Evolutionary conservation across 2,329 filamentous ascomycete genomes (phyloP).

Genomic region (Simplicillium aogashimaense): DNA sequence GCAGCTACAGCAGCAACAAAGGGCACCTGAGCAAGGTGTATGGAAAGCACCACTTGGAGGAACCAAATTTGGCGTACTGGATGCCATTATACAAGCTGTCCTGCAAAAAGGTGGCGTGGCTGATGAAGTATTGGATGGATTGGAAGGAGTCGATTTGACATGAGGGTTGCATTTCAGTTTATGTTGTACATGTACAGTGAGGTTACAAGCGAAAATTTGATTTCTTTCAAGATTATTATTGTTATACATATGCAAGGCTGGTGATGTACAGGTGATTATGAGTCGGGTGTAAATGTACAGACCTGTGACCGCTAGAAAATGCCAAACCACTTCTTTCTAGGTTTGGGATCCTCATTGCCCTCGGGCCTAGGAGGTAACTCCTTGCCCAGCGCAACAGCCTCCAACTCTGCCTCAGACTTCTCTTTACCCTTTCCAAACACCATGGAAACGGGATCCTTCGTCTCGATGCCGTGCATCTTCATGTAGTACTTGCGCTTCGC

Average conservation of each 20-base stretch:
- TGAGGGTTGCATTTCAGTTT: conserved; percentile 18
- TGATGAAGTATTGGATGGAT: conserved; percentile 73
- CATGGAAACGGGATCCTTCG: conserved; percentile 43
- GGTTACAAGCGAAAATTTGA: too few species aligned
- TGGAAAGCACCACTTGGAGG: conserved; percentile 84
- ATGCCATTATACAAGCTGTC: conserved; percentile 66
- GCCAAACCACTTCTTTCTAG: conserved; percentile 71
- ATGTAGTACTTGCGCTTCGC: conserved; percentile 79
- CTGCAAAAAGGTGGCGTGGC: conserved; percentile 71
- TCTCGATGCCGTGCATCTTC: conserved; percentile 73
- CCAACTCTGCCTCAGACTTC: conserved; percentile 24
- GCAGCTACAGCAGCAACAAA: conserved; percentile 27
- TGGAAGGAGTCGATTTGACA: conserved; percentile 65
- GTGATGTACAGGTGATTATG: too few species aligned
- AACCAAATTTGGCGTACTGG: conserved; percentile 63
- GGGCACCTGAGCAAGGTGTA: conserved; percentile 57
- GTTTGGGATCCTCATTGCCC: conserved; percentile 16
- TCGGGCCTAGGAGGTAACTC: conserved; percentile 19
- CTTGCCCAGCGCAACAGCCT: conserved; percentile 23
- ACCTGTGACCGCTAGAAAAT: conserved; percentile 49
- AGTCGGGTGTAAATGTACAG: too few species aligned
- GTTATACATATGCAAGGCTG: too few species aligned
- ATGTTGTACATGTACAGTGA: too few species aligned
- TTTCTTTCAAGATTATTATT: too few species aligned
- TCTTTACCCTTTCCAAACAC: conserved; percentile 27